Conservation (phyloP, 495 filamentous ascomycete genomes). For the Lasiosphaeria miniovina region DNA sequence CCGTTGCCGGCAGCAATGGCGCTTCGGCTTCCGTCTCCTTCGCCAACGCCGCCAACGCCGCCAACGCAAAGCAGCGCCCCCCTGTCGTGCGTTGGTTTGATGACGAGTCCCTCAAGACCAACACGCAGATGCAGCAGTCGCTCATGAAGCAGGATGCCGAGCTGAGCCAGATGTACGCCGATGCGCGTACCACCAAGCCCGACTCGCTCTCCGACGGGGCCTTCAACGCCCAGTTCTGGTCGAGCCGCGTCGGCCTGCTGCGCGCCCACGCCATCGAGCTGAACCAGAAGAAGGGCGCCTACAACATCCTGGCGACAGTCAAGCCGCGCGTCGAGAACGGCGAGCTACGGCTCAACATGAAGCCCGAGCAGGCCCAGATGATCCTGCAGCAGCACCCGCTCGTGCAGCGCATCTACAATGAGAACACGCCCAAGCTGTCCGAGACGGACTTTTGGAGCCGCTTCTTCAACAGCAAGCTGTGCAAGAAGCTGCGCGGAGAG, state of each 20-base stretch:
- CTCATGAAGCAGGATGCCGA: slow-evolving; percentile 71
- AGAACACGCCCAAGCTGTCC: slow-evolving; percentile 79
- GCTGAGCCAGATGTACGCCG: slow-evolving; percentile 76
- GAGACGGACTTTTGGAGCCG: slow-evolving; percentile 85
- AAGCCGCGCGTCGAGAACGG: slow-evolving; percentile 78
- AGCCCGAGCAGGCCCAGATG: slow-evolving; percentile 85
- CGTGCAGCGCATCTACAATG: slow-evolving; percentile 86
- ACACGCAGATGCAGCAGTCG: slow-evolving; percentile 79
- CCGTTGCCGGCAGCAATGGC: slow-evolving; percentile 17
- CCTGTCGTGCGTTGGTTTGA: slow-evolving; percentile 65
- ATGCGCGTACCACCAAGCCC: slow-evolving; percentile 73
- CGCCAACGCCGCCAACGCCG: slow-evolving; percentile 47
- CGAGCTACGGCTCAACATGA: slow-evolving; percentile 75
- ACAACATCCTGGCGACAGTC: slow-evolving; percentile 89
- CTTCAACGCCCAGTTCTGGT: slow-evolving; percentile 92
- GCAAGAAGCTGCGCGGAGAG: slow-evolving; percentile 89
- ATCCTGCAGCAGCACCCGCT: slow-evolving; percentile 92
- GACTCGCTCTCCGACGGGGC: slow-evolving; percentile 71
- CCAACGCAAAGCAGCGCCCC: slow-evolving; percentile 39
- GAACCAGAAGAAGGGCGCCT: slow-evolving; percentile 77
- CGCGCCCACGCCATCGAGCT: slow-evolving; percentile 88
- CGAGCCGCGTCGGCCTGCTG: slow-evolving; percentile 74
- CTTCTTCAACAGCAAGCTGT: slow-evolving; percentile 86
- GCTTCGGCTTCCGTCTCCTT: slow-evolving; percentile 46
- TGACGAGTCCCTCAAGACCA: slow-evolving; percentile 66